These are phyloP conservation scores for Trichoderma sp. DNA, from an alignment of 2,329 filamentous ascomycete species.

Conservation along the genomic window DNA sequence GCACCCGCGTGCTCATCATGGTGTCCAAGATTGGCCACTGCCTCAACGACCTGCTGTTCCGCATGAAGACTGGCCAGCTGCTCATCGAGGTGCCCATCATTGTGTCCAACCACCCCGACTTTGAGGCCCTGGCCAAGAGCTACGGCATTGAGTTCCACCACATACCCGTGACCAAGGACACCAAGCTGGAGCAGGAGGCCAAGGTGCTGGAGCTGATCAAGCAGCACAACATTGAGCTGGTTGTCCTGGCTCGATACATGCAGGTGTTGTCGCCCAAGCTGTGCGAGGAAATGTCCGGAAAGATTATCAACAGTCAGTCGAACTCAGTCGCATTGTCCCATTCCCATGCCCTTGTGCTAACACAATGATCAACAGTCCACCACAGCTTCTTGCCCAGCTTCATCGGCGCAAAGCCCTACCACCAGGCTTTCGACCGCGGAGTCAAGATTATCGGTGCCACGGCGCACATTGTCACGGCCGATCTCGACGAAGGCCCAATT, in stretches of 20 bases:
- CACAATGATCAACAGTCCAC: slow-evolving; percentile 55
- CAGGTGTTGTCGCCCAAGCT: slow-evolving; percentile 75
- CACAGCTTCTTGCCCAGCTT: slow-evolving; percentile 83
- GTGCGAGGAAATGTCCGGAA: slow-evolving; percentile 75
- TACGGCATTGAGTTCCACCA: slow-evolving; percentile 80
- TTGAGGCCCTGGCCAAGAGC: slow-evolving; percentile 63
- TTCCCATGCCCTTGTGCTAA: neutral
- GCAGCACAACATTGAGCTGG: slow-evolving; percentile 69
- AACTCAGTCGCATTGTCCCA: neutral
- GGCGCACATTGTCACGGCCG: slow-evolving; percentile 81
- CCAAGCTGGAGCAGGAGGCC: slow-evolving; percentile 70
- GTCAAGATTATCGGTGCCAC: slow-evolving; percentile 88
- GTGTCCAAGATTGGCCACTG: slow-evolving; percentile 87
- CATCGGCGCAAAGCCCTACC: slow-evolving; percentile 86
- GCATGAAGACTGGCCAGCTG: slow-evolving; percentile 70
- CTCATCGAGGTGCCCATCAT: slow-evolving; percentile 67
- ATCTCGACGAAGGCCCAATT: slow-evolving; percentile 82
- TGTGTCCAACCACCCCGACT: slow-evolving; percentile 80
- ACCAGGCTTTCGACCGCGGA: slow-evolving; percentile 81
- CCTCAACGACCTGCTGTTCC: slow-evolving; percentile 79
- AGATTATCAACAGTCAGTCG: slow-evolving; percentile 68
- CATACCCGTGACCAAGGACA: slow-evolving; percentile 75
- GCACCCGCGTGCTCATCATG: slow-evolving; percentile 80
- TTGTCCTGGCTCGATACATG: slow-evolving; percentile 85
- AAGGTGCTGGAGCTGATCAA: slow-evolving; percentile 68